These are phyloP conservation scores for Fusarium irregulare DNA, from an alignment of 2,329 filamentous ascomycete genomes.

Conservation along the genomic window DNA sequence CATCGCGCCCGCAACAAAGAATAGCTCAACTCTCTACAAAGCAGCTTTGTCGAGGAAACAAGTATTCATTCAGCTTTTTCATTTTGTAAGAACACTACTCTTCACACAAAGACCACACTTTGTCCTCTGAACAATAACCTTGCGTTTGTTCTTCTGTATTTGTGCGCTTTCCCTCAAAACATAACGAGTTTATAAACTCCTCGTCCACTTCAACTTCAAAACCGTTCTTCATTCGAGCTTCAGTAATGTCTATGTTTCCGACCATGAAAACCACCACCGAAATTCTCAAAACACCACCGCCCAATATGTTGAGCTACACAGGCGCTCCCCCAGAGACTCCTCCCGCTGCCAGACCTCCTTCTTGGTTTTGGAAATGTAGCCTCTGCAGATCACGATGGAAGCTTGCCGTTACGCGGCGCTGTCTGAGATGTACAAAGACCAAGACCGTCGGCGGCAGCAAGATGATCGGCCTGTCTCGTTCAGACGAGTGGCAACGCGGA, in stretches of 20 bases:
- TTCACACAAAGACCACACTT: neutral
- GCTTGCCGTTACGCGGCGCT: conserved; percentile 29
- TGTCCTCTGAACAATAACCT: neutral
- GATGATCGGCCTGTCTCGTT: neutral
- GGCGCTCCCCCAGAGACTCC: neutral
- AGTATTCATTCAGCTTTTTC: neutral
- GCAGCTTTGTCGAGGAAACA: neutral
- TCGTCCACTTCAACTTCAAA: neutral
- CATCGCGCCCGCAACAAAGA: conserved; percentile 13
- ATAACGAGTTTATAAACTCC: neutral
- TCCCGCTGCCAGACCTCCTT: conserved; percentile 1
- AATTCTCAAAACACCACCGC: neutral
- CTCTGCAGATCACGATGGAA: conserved; percentile 45
- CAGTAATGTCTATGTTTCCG: neutral
- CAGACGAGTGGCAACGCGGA: neutral
- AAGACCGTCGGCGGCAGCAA: neutral
- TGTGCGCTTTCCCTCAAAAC: neutral
- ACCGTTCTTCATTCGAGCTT: neutral
- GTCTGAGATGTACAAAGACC: conserved; percentile 11
- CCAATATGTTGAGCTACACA: neutral
- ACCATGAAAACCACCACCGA: neutral
- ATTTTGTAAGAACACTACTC: neutral
- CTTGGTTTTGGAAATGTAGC: conserved; percentile 53
- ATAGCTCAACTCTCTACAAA: neutral
- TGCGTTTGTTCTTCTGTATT: neutral